Evolutionary conservation across 2,329 filamentous ascomycete species (phyloP).

Genomic region (Fusarium buxicola): DNA sequence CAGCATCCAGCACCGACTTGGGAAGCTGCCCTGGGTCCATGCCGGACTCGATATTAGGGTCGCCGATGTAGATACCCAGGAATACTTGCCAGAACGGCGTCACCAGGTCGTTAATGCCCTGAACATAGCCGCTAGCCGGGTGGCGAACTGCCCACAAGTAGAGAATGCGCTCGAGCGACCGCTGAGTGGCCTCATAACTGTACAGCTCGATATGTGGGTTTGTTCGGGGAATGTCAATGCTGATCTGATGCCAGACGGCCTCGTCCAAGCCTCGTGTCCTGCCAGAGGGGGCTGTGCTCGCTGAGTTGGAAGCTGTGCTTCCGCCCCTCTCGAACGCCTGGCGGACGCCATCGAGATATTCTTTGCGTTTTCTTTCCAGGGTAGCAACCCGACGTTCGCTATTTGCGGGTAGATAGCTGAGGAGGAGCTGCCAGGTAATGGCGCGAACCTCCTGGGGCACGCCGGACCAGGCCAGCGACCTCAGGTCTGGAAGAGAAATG

Average conservation of each 20-base stretch:
- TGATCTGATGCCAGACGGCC: constrained; percentile 99
- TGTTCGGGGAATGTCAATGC: constrained; percentile 95
- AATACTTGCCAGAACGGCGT: constrained; percentile 99
- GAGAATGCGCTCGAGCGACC: constrained; percentile 91
- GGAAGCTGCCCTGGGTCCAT: constrained; percentile 98
- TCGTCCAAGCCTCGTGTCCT: constrained; percentile 83
- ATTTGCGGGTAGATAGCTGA: constrained; percentile 96
- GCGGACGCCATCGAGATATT: constrained; percentile 92
- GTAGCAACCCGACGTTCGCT: constrained; percentile 91
- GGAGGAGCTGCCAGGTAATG: constrained; percentile 98
- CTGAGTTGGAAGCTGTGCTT: constrained; percentile 57
- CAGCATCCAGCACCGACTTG: constrained; percentile 89
- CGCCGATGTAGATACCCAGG: constrained; percentile 92
- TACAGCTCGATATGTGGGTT: constrained; percentile 97
- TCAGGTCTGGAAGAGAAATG: constrained; percentile 85
- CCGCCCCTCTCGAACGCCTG: constrained; percentile 77
- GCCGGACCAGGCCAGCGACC: constrained; percentile 91
- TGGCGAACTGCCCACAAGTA: constrained; percentile 99
- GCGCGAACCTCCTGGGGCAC: constrained; percentile 94
- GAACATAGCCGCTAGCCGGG: constrained; percentile 96
- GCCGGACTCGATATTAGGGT: constrained; percentile 88
- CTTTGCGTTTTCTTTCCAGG: constrained; percentile 92
- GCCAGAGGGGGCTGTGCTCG: constrained; percentile 53
- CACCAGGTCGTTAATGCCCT: constrained; percentile 98
- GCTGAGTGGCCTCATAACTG: constrained; percentile 93